phyloP scores from a whole-genome alignment of 768 basidiomycete species.

The Coprinopsis cinerea region DNA sequence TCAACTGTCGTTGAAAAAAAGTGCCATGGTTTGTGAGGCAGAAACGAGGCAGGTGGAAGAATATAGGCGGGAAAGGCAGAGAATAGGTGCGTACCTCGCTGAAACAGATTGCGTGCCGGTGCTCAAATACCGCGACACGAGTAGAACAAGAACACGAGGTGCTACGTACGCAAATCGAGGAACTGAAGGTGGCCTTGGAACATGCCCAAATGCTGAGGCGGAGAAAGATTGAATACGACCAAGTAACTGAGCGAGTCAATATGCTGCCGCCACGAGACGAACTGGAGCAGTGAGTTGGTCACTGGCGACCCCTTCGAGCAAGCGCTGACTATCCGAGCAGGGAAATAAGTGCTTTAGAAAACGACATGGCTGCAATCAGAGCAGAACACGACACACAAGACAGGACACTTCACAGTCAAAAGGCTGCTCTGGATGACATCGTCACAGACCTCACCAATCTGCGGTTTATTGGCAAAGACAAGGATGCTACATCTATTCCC shows the following conservation, averaged over 20 bases:
- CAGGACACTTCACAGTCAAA: slow-evolving; percentile 61
- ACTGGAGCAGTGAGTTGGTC: slow-evolving; percentile 59
- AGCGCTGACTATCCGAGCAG: slow-evolving; percentile 29
- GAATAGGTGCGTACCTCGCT: slow-evolving; percentile 54
- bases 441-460: slow-evolving; percentile 56
- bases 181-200: slow-evolving; percentile 70
- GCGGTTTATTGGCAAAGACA: slow-evolving; percentile 65
- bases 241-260: slow-evolving; percentile 78
- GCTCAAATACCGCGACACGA: slow-evolving; percentile 7
- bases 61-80: slow-evolving; percentile 65
- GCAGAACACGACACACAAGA: slow-evolving; percentile 71
- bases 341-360: slow-evolving; percentile 63
- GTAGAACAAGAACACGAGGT: slow-evolving; percentile 73
- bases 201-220: slow-evolving; percentile 71
- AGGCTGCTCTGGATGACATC: slow-evolving; percentile 59
- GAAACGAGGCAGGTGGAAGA: slow-evolving; percentile 82
- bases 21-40: slow-evolving; percentile 77
- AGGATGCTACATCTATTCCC: slow-evolving; percentile 40
- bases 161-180: slow-evolving; percentile 65
- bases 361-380: slow-evolving; percentile 70
- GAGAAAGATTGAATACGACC: slow-evolving; percentile 84
- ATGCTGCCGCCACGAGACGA: slow-evolving; percentile 71
- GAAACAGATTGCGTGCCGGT: slow-evolving; percentile 5
- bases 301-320: slow-evolving; percentile 3
- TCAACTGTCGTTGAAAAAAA: slow-evolving; percentile 70